Evolutionary conservation across 1,139 yeast genomes (phyloP), one percentile per base, ranked within the genome.

Genomic region (Sugiyamaella pinicola): DNA sequence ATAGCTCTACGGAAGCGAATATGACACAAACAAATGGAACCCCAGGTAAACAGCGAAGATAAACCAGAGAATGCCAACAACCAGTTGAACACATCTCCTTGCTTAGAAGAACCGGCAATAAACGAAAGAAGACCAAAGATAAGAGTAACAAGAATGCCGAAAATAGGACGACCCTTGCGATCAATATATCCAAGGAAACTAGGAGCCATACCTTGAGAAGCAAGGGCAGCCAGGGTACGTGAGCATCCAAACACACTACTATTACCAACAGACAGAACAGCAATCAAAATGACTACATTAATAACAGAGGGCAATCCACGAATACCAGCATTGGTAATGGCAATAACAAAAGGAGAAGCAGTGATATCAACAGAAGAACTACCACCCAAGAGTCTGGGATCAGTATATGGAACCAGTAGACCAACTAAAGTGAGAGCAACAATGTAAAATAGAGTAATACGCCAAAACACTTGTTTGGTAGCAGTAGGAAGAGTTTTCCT

Each of bases 21-120:
- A 62, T 84, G 95, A 62, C 89, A 83, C 52, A 85, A 65, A 66
- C 85, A 82, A 62, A 89, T 86, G 18, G 91, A 82, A 37, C 82
- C 82, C 95, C 96, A 88, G 4, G 95, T 86, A 69, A 88, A 87
- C 54, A 89, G 75, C 1, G 96, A 84, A 45, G 95, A 85, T 59
- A 88, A 80, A 54, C 95, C 95, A 18, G 96, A 86, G 48, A 90
- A 74, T 22, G 96, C 87, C 66, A 87, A 74, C 65, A 89, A 74
- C 96, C 96, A 89, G 61, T 74, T 75, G 70, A 89, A 89, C 10
- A 88, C 87, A 28, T 75, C 78, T 57, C 79, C 82, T 68, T 86
- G 81, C 22, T 77, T 69, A 47, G 85, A 79, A 34, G 95, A 88
- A 33, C 89, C 89, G 45, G 65, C 64, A 57, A 86, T 74, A 73